Base-by-base conservation (phyloP, 2,329 filamentous ascomycete genomes). In the Rutstroemia sp. region DNA sequence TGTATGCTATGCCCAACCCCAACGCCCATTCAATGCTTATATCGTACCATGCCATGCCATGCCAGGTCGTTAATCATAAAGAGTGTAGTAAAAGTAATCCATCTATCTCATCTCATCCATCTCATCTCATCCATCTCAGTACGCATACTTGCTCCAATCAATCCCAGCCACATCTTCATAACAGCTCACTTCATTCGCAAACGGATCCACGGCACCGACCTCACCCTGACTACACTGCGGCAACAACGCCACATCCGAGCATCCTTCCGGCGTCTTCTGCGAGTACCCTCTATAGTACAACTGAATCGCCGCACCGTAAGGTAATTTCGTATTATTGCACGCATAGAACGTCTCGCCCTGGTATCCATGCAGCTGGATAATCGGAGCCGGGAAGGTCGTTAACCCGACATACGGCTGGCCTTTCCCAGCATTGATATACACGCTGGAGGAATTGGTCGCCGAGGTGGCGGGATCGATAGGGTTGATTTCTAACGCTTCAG, bases 211-310 rank as follows among this genome's bases (percentile, higher is more conserved):
- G 2, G 70, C 64, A 18, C 66, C 59, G 14, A 71, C 71, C 1
- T 69, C 71, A 41, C 65, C 63, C 0, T 71, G 27, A 10, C 27
- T 70, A 50, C 77, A 79, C 64, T 76, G 67, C 8, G 77, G 73
- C 16, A 79, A 60, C 49, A 80, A 64, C 8, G 64, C 68, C 41
- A 80, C 67, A 7, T 72, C 67, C 2, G 70, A 73, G 58, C 78
- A 80, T 2, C 67, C 70, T 44, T 69, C 64, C 2, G 75, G 74
- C 1, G 74, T 61, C 4, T 62, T 42, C 57, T 57, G 65, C 30
- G 41, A 66, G 45, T 72, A 73, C 60, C 73, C 71, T 54, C 78
- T 66, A 25, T 72, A 66, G 53, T 72, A 67, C 42, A 73, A 72
- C 45, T 72, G 63, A 47, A 62, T 50, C 0, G 61, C 62, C 23